Conservation (phyloP, 1,139 yeast species). For the Meyerozyma elateridarum region DNA sequence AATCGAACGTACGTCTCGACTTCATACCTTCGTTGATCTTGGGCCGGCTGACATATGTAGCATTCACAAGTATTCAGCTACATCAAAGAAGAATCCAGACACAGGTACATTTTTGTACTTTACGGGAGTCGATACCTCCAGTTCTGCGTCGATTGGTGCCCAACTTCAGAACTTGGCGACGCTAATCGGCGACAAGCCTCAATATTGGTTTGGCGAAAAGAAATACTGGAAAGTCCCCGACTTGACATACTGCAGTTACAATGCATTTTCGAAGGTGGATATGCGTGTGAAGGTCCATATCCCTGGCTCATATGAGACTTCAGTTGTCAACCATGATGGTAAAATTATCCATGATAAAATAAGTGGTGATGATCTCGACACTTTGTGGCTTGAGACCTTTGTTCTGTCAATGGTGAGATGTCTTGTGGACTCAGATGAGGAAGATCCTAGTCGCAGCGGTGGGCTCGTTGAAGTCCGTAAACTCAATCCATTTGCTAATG, state of each 20-base stretch:
- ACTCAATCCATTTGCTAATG: conserved; percentile 53
- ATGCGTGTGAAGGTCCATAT: conserved; percentile 27
- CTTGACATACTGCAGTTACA: conserved; percentile 45
- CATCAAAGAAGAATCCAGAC: conserved; percentile 36
- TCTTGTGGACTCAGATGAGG: conserved; percentile 64
- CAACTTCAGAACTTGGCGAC: conserved; percentile 76
- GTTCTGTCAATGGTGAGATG: conserved; percentile 64
- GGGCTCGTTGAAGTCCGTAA: conserved; percentile 48
- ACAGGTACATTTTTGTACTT: conserved; percentile 52
- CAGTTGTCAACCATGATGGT: conserved; percentile 46
- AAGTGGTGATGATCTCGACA: conserved; percentile 31
- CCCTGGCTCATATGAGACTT: conserved; percentile 50
- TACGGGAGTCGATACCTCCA: conserved; percentile 55
- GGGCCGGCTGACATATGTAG: conserved; percentile 95
- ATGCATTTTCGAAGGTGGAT: conserved; percentile 42
- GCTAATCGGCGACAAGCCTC: conserved; percentile 52
- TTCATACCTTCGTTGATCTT: conserved; percentile 45
- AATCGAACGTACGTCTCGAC: conserved; percentile 48
- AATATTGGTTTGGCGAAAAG: conserved; percentile 60
- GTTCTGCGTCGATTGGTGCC: conserved; percentile 60
- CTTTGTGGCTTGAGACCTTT: conserved; percentile 64
- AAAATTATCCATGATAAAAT: conserved; percentile 37
- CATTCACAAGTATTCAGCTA: conserved; percentile 44
- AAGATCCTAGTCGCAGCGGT: conserved; percentile 47
- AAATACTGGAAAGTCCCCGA: conserved; percentile 74